phyloP scores from a whole-genome alignment of 2,329 filamentous ascomycete genomes.

The Cladosporium sp. region DNA sequence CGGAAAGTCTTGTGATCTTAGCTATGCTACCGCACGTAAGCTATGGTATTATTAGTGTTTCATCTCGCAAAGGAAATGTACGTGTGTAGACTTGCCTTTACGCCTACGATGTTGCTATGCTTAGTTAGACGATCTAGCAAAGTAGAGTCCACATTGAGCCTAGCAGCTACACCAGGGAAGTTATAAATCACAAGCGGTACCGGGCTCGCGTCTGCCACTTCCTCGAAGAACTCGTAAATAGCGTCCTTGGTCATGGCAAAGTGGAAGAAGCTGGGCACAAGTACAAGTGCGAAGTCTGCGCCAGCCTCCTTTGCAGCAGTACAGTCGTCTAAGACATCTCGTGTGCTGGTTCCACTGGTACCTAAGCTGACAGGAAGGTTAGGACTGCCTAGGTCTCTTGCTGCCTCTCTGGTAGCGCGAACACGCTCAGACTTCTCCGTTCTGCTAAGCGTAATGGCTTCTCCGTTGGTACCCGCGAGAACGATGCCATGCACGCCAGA shows the following conservation, averaged over 20 bases:
- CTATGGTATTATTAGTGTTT: slow-evolving; percentile 11
- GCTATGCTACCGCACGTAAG: slow-evolving; percentile 43
- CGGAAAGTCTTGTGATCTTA: slow-evolving; percentile 44
- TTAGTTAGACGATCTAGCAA: slow-evolving; percentile 39
- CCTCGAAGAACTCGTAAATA: slow-evolving; percentile 39
- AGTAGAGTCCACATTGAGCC: slow-evolving; percentile 47
- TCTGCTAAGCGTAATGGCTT: slow-evolving; percentile 44
- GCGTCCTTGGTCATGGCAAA: slow-evolving; percentile 41
- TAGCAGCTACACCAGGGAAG: slow-evolving; percentile 46
- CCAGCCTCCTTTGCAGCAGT: slow-evolving; percentile 41
- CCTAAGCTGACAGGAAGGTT: slow-evolving; percentile 45
- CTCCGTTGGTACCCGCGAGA: slow-evolving; percentile 48
- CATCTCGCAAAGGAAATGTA: background rate
- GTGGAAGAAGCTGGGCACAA: slow-evolving; percentile 44
- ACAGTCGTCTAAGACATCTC: slow-evolving; percentile 44
- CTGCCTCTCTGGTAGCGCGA: slow-evolving; percentile 41
- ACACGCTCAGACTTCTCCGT: slow-evolving; percentile 45
- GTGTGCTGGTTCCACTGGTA: slow-evolving; percentile 41
- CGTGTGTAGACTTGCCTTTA: slow-evolving; percentile 30
- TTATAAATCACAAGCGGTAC: slow-evolving; percentile 52
- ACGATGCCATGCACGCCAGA: slow-evolving; percentile 55
- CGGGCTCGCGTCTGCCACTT: slow-evolving; percentile 40
- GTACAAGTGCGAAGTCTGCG: slow-evolving; percentile 41
- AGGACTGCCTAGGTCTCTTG: slow-evolving; percentile 35
- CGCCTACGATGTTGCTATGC: slow-evolving; percentile 40